Evolutionary conservation across 768 basidiomycete genomes (phyloP).

Genomic region (Dendrothele bispora): DNA sequence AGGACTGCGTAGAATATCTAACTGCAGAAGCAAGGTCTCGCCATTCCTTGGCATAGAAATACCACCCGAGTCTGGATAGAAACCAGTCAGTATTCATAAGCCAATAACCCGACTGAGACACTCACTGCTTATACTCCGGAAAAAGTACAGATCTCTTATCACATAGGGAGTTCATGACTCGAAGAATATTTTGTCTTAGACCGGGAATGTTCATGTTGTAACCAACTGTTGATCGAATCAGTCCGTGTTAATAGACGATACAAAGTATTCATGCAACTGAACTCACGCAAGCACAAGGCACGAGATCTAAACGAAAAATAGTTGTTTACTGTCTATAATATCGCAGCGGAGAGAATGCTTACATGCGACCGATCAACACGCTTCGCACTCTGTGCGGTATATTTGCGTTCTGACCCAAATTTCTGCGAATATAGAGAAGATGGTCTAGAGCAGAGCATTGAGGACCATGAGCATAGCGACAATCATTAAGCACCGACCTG

Average conservation of each 20-base stretch:
- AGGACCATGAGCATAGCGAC: neutral
- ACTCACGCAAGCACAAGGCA: too few species aligned
- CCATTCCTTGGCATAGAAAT: conserved; percentile 28
- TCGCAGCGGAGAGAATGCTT: too few species aligned
- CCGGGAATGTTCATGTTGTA: conserved; percentile 24
- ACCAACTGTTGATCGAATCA: too few species aligned
- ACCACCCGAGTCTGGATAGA: too few species aligned
- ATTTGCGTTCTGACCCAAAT: conserved; percentile 16
- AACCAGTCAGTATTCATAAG: too few species aligned
- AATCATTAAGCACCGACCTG: conserved; percentile 18
- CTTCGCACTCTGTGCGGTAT: conserved; percentile 23
- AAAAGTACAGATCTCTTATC: too few species aligned
- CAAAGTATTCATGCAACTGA: too few species aligned
- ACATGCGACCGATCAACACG: conserved; percentile 49
- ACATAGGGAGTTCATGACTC: conserved; percentile 20
- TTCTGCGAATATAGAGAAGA: conserved; percentile 21
- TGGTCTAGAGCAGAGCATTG: conserved; percentile 19
- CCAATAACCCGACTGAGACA: too few species aligned
- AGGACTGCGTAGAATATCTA: conserved; percentile 11
- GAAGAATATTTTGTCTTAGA: conserved; percentile 16
- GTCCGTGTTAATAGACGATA: too few species aligned
- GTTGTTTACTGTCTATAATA: too few species aligned
- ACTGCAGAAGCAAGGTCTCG: conserved; percentile 20
- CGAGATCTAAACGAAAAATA: too few species aligned
- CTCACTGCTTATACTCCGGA: too few species aligned